A percentile compares a stretch with the other conserved stretches of the same genome.
phyloP scores from a whole-genome alignment of 257 asterid species.

The Capsicum baccatum region DNA sequence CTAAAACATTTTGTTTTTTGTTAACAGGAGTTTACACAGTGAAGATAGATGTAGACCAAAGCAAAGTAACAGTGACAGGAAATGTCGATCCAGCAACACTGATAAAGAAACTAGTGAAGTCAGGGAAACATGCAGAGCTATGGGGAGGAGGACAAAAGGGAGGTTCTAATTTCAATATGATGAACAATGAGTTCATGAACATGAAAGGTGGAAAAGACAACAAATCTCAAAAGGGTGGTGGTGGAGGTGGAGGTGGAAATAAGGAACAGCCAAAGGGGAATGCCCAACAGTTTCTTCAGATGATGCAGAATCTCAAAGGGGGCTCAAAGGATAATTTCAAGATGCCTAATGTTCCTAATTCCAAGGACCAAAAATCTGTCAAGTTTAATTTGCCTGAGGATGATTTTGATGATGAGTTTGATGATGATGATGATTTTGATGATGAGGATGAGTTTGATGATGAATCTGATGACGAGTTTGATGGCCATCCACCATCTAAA shows the following conservation, averaged over 20 bases:
- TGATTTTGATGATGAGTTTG: constrained; percentile 48
- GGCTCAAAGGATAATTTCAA: not conserved
- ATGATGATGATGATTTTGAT: constrained; percentile 21
- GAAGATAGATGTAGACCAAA: constrained; percentile 50
- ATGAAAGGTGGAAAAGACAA: constrained; percentile 50
- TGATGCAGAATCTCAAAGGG: constrained; percentile 31
- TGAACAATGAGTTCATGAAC: constrained; percentile 54
- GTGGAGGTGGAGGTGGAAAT: constrained; percentile 40
- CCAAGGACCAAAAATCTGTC: constrained; percentile 67
- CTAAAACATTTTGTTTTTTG: not conserved
- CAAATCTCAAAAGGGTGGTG: constrained; percentile 52
- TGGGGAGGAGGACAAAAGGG: constrained; percentile 61
- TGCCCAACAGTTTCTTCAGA: constrained; percentile 37
- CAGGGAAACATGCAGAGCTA: constrained; percentile 78
- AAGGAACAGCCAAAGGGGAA: constrained; percentile 44
- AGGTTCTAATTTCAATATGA: constrained; percentile 33
- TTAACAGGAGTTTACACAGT: constrained; percentile 47
- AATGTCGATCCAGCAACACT: constrained; percentile 61
- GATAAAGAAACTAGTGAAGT: constrained; percentile 65
- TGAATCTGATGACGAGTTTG: constrained; percentile 45
- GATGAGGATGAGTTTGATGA: constrained; percentile 32
- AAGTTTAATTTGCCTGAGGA: constrained; percentile 60
- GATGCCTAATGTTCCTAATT: constrained; percentile 38
- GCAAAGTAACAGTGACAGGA: constrained; percentile 71
- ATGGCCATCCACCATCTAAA: constrained; percentile 37